Evolutionary conservation across 352 stramenopile species (phyloP).

Genomic region (Thraustotheca clavata): DNA sequence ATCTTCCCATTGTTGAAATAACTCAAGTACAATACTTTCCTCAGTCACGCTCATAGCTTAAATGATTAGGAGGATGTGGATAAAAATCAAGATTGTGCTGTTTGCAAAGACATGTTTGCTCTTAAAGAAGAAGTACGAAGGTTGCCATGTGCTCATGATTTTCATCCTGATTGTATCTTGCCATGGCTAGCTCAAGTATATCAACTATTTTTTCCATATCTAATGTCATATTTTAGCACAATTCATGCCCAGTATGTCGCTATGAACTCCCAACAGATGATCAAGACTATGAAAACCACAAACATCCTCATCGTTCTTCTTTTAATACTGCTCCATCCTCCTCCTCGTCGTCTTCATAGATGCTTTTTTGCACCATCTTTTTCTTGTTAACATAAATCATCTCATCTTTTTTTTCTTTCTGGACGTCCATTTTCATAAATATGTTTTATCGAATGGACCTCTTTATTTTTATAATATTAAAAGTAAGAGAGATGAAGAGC

Average conservation of each 20-base stretch:
- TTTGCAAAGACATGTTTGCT: slow-evolving; percentile 83
- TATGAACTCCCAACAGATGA: slow-evolving; percentile 81
- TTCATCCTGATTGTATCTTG: slow-evolving; percentile 81
- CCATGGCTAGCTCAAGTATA: slow-evolving; percentile 67
- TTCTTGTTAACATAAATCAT: too few relatives aligned
- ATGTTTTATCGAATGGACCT: too few relatives aligned
- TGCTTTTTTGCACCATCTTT: too few relatives aligned
- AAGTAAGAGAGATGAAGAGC: background rate
- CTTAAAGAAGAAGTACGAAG: slow-evolving; percentile 64
- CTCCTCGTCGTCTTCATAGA: too few relatives aligned
- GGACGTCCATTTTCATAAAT: too few relatives aligned
- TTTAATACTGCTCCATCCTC: too few relatives aligned
- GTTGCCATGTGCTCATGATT: slow-evolving; percentile 65
- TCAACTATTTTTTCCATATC: background rate
- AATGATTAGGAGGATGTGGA: slow-evolving; percentile 48
- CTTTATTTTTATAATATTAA: too few relatives aligned
- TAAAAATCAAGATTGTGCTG: slow-evolving; percentile 62
- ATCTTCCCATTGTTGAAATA: slow-evolving; percentile 64
- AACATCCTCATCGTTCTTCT: too few relatives aligned
- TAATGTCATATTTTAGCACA: slow-evolving; percentile 39
- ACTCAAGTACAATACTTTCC: slow-evolving; percentile 23
- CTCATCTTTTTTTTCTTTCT: too few relatives aligned
- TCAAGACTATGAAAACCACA: slow-evolving; percentile 50
- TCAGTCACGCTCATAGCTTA: background rate
- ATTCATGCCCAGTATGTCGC: slow-evolving; percentile 79